Conservation (phyloP, 176 grass and related monocot species). For the Urochloa ruziziensis region DNA sequence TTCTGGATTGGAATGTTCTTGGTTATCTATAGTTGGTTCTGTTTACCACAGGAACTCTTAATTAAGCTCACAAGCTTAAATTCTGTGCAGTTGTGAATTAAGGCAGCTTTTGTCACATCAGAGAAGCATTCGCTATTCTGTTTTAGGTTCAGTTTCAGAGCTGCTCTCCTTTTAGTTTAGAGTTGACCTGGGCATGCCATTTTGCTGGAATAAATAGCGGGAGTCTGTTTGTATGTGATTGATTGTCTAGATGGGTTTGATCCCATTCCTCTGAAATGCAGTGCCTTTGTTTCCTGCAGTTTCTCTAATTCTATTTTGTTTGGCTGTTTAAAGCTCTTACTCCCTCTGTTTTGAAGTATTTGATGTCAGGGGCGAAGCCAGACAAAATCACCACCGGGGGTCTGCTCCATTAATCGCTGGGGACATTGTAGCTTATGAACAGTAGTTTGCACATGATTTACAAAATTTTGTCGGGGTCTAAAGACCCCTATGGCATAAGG, state of each 20-base stretch:
- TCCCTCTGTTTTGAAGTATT: neutral
- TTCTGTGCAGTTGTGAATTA: slow-evolving; percentile 3
- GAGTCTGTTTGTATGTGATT: slow-evolving; percentile 5
- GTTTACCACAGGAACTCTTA: neutral
- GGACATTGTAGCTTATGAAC: too few relatives aligned
- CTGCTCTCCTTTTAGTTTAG: neutral
- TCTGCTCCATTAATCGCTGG: too few relatives aligned
- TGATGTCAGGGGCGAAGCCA: too few relatives aligned
- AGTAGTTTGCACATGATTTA: too few relatives aligned
- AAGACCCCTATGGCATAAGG: too few relatives aligned
- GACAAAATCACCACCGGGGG: too few relatives aligned
- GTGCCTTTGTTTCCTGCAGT: neutral
- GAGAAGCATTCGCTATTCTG: neutral
- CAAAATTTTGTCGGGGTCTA: too few relatives aligned
- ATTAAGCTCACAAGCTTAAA: neutral
- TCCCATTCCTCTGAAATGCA: neutral
- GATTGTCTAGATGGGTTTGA: slow-evolving; percentile 14
- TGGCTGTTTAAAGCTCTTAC: slow-evolving; percentile 5
- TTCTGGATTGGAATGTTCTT: slow-evolving; percentile 3
- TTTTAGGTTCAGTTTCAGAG: slow-evolving; percentile 2
- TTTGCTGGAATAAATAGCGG: neutral
- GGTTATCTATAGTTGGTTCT: neutral
- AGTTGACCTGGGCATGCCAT: slow-evolving; percentile 5
- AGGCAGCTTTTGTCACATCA: slow-evolving; percentile 1
- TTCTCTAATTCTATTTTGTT: neutral